phyloP scores from a whole-genome alignment of 306 rosid species.

The Prunus padus region DNA sequence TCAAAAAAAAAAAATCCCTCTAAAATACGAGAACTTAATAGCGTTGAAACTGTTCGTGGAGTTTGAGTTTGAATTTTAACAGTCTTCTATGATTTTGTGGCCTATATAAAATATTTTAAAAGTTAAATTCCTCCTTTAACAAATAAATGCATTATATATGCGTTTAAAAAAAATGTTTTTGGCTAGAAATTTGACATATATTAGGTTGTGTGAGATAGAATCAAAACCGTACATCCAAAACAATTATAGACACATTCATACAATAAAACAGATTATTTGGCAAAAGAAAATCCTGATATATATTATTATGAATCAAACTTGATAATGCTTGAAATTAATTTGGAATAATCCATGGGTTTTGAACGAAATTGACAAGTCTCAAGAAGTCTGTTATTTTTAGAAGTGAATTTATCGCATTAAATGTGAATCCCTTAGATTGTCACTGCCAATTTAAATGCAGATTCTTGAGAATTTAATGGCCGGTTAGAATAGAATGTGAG shows the following conservation, averaged over 20 bases:
- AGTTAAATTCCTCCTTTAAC: too few species aligned
- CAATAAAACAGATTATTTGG: neutral
- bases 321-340: neutral
- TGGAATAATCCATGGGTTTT: neutral
- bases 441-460: neutral
- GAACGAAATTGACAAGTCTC: neutral
- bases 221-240: neutral
- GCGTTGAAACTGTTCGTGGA: neutral
- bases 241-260: neutral
- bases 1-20: neutral
- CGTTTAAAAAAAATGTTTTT: too few species aligned
- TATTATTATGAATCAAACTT: neutral
- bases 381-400: neutral
- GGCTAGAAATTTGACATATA: too few species aligned
- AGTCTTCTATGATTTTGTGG: neutral
- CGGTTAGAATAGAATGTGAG: too few species aligned
- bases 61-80: neutral
- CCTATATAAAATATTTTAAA: neutral
- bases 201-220: neutral
- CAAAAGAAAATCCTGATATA: too few species aligned
- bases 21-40: neutral
- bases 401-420: neutral
- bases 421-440: neutral
- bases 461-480: neutral
- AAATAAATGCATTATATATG: too few species aligned